Conservation (phyloP, 2,329 filamentous ascomycete genomes). For the Diaporthe australafricana region DNA sequence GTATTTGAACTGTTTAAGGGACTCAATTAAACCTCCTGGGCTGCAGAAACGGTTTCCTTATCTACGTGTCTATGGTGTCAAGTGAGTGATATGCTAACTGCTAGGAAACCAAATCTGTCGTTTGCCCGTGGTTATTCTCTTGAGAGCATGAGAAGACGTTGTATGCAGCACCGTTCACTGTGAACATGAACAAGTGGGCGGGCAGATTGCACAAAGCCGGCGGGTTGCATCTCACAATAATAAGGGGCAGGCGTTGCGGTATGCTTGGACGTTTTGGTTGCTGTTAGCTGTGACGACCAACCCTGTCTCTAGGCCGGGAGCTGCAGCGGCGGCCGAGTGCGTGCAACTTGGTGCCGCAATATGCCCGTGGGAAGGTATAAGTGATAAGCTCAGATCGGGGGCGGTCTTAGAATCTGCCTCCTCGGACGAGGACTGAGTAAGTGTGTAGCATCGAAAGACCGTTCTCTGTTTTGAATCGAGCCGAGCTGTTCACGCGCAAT, state of each 20-base stretch:
- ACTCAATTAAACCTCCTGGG: not conserved
- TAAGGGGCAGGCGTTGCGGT: not conserved
- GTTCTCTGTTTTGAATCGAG: not conserved
- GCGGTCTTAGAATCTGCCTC: not conserved
- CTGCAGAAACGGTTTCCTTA: no score
- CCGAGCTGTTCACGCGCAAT: not conserved
- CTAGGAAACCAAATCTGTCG: not conserved
- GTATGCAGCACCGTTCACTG: not conserved
- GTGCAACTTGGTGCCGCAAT: conserved; percentile 17
- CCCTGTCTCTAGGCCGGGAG: conserved; percentile 2
- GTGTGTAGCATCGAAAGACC: not conserved
- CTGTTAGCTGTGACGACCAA: conserved; percentile 2
- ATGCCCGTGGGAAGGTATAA: conserved; percentile 21
- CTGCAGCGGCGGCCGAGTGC: conserved; percentile 9
- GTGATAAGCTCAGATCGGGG: conserved; percentile 19
- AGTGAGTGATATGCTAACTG: not conserved
- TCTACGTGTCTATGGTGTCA: no score
- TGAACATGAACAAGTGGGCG: not conserved
- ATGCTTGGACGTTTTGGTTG: conserved; percentile 15
- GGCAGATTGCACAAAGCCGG: not conserved
- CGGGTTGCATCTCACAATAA: not conserved
- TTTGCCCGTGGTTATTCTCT: not conserved
- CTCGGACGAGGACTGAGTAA: no score
- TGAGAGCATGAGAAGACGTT: not conserved
- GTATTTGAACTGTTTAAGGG: not conserved